Conservation (phyloP, 2,329 filamentous ascomycete genomes). For the Pezicula carpinea region DNA sequence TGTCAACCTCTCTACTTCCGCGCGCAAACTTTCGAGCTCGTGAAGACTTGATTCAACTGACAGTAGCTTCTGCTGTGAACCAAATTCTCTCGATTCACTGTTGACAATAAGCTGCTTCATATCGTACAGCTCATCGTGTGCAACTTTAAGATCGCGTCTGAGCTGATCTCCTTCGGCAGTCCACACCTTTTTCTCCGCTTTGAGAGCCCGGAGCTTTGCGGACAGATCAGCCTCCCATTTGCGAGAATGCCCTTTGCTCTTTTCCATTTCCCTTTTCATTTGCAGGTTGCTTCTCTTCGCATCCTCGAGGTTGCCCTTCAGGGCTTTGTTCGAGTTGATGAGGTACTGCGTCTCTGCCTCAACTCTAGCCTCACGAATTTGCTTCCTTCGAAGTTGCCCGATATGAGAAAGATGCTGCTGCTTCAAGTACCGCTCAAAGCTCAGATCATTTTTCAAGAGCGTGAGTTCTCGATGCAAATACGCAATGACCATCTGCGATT, state of each 20-base stretch:
- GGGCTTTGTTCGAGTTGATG: constrained; percentile 68
- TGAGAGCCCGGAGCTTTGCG: constrained; percentile 58
- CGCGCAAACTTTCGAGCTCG: constrained; percentile 55
- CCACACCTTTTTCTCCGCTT: constrained; percentile 67
- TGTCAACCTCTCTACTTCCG: constrained; percentile 56
- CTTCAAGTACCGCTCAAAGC: constrained; percentile 80
- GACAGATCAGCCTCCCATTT: constrained; percentile 73
- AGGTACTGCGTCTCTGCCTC: constrained; percentile 81
- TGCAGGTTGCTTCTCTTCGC: constrained; percentile 67
- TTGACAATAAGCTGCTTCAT: constrained; percentile 62
- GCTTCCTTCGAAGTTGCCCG: constrained; percentile 68
- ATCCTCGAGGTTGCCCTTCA: constrained; percentile 69
- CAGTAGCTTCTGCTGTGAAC: constrained; percentile 58
- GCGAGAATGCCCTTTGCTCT: constrained; percentile 66
- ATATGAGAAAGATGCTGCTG: constrained; percentile 80
- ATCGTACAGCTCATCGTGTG: constrained; percentile 56
- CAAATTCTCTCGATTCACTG: constrained; percentile 64
- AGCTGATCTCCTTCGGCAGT: constrained; percentile 52
- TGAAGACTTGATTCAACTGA: constrained; percentile 56
- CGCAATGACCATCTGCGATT: constrained; percentile 37
- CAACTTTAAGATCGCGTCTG: constrained; percentile 52
- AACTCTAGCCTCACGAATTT: constrained; percentile 70
- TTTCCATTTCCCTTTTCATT: constrained; percentile 67
- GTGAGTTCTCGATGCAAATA: constrained; percentile 71
- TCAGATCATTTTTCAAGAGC: constrained; percentile 72